These are phyloP conservation scores for Pterulicium gracile DNA, from an alignment of 1,284 basidiomycete species.

Conservation along the genomic window DNA sequence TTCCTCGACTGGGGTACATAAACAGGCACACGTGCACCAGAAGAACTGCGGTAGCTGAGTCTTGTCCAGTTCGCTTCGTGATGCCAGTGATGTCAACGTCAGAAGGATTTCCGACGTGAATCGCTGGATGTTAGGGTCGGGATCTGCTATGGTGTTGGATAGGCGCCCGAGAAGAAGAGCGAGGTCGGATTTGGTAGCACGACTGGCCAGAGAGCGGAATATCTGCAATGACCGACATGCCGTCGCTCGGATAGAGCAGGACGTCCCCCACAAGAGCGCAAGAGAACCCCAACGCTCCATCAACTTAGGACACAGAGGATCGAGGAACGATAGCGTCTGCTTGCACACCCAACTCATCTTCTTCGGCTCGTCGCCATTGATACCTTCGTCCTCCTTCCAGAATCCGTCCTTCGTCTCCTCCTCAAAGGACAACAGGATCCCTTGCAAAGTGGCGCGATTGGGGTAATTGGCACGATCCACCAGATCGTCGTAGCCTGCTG, in stretches of 20 bases:
- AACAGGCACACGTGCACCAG: conserved; percentile 78
- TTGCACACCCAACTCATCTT: conserved; percentile 66
- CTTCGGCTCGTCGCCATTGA: conserved; percentile 33
- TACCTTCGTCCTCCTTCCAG: conserved; percentile 66
- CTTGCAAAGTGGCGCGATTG: conserved; percentile 35
- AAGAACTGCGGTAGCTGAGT: conserved; percentile 74
- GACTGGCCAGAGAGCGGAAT: conserved; percentile 78
- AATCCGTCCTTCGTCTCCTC: conserved; percentile 45
- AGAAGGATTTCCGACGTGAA: conserved; percentile 81
- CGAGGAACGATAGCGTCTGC: conserved; percentile 58
- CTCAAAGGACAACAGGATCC: conserved; percentile 46
- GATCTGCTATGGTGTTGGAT: conserved; percentile 75
- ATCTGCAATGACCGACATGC: conserved; percentile 88
- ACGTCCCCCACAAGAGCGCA: conserved; percentile 79
- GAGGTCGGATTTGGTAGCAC: conserved; percentile 63
- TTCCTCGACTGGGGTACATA: conserved; percentile 74
- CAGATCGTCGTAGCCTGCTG: conserved; percentile 59
- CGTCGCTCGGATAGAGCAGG: conserved; percentile 77
- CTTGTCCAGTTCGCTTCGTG: conserved; percentile 44
- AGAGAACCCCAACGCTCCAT: conserved; percentile 74
- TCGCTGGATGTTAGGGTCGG: conserved; percentile 66
- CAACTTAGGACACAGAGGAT: conserved; percentile 58
- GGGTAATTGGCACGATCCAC: conserved; percentile 40
- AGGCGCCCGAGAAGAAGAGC: conserved; percentile 76
- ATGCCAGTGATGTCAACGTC: conserved; percentile 65